phyloP scores from a whole-genome alignment of 2,329 filamentous ascomycete genomes.

The Aspergillus viridinutans region DNA sequence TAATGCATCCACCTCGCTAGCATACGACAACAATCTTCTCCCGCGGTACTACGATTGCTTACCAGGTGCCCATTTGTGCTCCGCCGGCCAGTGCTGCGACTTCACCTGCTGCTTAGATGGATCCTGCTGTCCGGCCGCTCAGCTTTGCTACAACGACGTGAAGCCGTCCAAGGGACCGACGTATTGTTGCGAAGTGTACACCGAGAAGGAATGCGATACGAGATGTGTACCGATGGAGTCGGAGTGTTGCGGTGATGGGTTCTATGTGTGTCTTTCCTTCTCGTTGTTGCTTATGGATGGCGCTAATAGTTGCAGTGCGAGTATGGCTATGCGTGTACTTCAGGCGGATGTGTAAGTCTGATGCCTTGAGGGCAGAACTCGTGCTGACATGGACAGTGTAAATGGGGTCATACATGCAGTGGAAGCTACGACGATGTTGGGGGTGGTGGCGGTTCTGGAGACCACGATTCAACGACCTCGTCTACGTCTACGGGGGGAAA shows the following conservation, averaged over 20 bases:
- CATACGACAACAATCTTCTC: neutral
- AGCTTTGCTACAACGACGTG: neutral
- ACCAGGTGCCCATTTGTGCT: neutral
- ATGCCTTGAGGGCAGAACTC: neutral
- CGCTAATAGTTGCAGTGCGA: neutral
- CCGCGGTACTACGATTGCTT: neutral
- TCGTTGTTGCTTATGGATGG: neutral
- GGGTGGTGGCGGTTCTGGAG: neutral
- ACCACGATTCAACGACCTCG: neutral
- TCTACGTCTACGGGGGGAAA: neutral
- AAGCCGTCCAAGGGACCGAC: neutral
- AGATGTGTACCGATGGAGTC: neutral
- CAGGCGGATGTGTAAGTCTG: neutral
- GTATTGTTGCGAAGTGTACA: neutral
- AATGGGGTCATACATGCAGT: neutral
- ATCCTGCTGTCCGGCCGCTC: neutral
- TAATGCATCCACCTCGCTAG: neutral
- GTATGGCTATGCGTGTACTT: neutral
- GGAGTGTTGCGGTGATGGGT: neutral
- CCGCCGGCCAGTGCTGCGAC: neutral
- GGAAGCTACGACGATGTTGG: neutral
- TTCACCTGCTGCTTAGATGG: neutral
- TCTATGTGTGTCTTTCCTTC: neutral
- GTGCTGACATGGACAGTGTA: neutral
- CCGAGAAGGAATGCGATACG: neutral